Evolutionary conservation across 805 yeast genomes (phyloP), one percentile per base, ranked within the genome.

Genomic region (Zygosaccharomyces gambellarensis): DNA sequence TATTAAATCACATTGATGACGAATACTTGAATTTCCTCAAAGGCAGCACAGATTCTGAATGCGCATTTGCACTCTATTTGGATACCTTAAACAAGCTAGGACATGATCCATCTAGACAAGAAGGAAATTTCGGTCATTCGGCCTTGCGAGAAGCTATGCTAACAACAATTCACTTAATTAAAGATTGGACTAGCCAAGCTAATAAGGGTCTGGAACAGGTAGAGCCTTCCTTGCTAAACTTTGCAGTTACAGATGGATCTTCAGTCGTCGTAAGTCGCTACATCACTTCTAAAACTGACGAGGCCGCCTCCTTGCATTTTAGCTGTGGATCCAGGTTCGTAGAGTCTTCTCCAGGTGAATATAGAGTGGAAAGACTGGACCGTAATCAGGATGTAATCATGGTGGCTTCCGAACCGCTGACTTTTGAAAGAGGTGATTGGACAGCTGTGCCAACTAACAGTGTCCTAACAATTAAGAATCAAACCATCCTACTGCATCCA

Each of bases 371-470:
- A 68, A 77, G 99, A 47, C 73, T 87, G 52, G 95, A 90, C 67
- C 77, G 97, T 47, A 86, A 94, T 8, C 97, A 92, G 67, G 92
- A 89, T 67, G 92, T 94, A 14, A 85, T 92, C n/a, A 85, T 94
- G 83, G 94, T 94, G 44, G 96, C 99, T 1, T 85, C 95, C 14
- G 99, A 94, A 64, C 99, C 99, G 0, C 74, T 94, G 49, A 94
- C 99, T 0, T 94, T 94, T 67, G 98, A 94, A 70, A 73, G 99
- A 48, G 92, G 90, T 36, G 99, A 94, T 69, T 94, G 99, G 99
- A 87, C 92, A 45, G 84, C 97, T 3, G 95, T 94, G 0, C 98
- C 98, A 2, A 86, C 98, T 1, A 94, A 94, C 65, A 86, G 97
- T 3, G 72, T 85, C 0, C 67, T 94, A 12, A 87, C 96, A 0